Conservation (phyloP, 257 asterid genomes). For the Leonotis leonurus region DNA sequence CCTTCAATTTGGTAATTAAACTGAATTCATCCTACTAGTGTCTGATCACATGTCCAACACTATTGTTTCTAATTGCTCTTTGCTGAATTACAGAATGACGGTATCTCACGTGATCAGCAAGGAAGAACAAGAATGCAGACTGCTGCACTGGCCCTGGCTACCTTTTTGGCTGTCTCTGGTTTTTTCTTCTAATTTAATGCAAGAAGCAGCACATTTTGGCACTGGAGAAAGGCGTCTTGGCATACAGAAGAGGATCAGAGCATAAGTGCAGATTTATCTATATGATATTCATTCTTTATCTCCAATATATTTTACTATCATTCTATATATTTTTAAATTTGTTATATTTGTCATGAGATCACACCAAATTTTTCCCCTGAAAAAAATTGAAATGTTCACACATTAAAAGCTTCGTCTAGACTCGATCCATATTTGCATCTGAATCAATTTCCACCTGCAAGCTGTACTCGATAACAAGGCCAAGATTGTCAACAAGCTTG, state of each 20-base stretch:
- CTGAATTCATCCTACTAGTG: not conserved
- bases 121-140: too few relatives aligned
- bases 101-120: conserved; percentile 29
- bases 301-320: conserved; percentile 16
- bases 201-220: conserved; percentile 25
- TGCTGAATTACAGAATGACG: conserved; percentile 52
- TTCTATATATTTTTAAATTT: conserved; percentile 19
- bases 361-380: not conserved
- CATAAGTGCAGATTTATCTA: conserved; percentile 31
- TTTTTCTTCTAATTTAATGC: conserved; percentile 24
- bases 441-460: conserved; percentile 47
- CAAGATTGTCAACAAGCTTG: conserved; percentile 94
- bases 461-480: conserved; percentile 74
- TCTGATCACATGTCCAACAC: conserved; percentile 9
- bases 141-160: conserved; percentile 38
- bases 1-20: conserved; percentile 54
- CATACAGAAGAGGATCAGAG: conserved; percentile 56
- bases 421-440: conserved; percentile 38
- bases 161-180: conserved; percentile 39
- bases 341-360: conserved; percentile 20
- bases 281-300: conserved; percentile 34
- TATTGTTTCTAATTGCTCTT: conserved; percentile 15
- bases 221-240: conserved; percentile 28
- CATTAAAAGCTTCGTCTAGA: conserved; percentile 23
- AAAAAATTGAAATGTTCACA: not conserved